These are phyloP conservation scores for Diaporthe aspalathi DNA, from an alignment of 2,329 filamentous ascomycete species.

Conservation along the genomic window DNA sequence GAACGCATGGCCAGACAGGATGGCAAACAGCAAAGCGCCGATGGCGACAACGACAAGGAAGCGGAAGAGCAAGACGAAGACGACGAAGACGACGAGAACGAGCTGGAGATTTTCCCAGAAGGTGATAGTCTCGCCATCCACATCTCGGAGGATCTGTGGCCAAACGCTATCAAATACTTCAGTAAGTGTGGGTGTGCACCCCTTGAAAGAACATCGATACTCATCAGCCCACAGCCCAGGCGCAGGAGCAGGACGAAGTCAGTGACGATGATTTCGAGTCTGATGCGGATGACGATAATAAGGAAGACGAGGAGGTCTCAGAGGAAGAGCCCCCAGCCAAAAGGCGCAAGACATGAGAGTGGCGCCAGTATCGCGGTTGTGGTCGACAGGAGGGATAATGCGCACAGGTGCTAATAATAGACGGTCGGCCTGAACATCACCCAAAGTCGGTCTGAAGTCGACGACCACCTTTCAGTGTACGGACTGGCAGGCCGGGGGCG, in stretches of 20 bases:
- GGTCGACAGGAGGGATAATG: not conserved
- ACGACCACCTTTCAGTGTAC: not conserved
- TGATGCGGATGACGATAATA: conserved; percentile 68
- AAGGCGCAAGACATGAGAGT: conserved; percentile 53
- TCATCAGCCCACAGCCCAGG: conserved; percentile 68
- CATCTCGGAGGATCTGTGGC: conserved; percentile 89
- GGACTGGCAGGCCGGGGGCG: not conserved
- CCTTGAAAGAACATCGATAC: conserved; percentile 36
- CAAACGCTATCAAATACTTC: conserved; percentile 89
- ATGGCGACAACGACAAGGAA: conserved; percentile 57
- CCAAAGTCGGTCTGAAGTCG: conserved; percentile 22
- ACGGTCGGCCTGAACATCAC: conserved; percentile 14
- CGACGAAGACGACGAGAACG: conserved; percentile 71
- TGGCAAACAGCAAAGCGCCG: conserved; percentile 53
- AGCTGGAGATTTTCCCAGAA: conserved; percentile 86
- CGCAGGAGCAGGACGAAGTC: conserved; percentile 75
- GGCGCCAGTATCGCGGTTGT: not conserved
- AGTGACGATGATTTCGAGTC: conserved; percentile 78
- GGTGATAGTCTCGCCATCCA: conserved; percentile 85
- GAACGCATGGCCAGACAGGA: conserved; percentile 63
- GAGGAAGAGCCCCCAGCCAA: conserved; percentile 52
- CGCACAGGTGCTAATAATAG: conserved; percentile 36
- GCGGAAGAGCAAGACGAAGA: conserved; percentile 71
- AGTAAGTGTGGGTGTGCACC: conserved; percentile 66
- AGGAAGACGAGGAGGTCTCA: conserved; percentile 60